phyloP scores from a whole-genome alignment of 306 rosid species.

The Trifolium repens region DNA sequence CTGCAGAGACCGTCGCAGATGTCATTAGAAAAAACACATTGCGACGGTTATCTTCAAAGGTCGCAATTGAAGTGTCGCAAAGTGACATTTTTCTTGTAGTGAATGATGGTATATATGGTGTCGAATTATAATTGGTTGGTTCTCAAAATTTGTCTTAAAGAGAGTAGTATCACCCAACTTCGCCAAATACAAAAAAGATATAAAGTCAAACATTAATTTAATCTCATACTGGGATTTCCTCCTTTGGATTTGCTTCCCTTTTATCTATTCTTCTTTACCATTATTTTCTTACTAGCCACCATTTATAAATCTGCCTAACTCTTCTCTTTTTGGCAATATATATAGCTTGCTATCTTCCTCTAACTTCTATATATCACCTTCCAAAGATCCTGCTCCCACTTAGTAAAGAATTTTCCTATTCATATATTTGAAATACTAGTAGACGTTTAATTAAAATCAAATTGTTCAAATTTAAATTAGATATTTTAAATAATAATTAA shows the following conservation, averaged over 20 bases:
- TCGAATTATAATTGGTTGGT: conserved; percentile 37
- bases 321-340: conserved; percentile 28
- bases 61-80: no score
- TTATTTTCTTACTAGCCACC: conserved; percentile 18
- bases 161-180: conserved; percentile 49
- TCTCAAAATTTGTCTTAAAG: conserved; percentile 24
- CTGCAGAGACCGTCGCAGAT: no score
- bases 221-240: conserved; percentile 48
- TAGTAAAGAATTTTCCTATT: no score
- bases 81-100: no score
- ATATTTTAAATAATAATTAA: no score
- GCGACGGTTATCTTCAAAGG: no score
- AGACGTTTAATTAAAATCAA: no score
- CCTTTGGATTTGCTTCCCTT: conserved; percentile 16
- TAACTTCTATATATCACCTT: background rate
- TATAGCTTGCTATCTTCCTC: background rate
- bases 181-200: conserved; percentile 6
- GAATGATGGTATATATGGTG: conserved; percentile 25
- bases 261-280: background rate
- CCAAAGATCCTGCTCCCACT: background rate
- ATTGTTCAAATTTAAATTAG: no score
- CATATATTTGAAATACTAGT: no score
- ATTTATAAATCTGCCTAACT: conserved; percentile 34
- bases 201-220: conserved; percentile 60
- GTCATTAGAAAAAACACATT: no score